phyloP scores from a whole-genome alignment of 345 rosid species.

The Melaleuca quinquenervia region DNA sequence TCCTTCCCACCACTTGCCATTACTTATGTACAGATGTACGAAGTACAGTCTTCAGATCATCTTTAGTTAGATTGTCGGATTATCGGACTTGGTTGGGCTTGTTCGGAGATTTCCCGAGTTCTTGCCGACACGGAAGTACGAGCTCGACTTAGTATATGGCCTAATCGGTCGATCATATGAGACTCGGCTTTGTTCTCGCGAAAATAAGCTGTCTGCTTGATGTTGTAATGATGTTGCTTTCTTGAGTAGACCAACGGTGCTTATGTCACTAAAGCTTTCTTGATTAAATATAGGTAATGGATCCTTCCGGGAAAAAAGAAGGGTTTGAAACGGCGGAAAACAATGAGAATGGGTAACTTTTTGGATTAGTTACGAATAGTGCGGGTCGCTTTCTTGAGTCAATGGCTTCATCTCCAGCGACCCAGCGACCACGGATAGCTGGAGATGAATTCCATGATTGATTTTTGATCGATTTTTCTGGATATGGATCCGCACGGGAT shows the following conservation, averaged over 20 bases:
- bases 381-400: neutral
- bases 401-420: neutral
- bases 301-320: neutral
- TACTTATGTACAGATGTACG: neutral
- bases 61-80: neutral
- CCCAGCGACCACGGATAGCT: no score
- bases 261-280: neutral
- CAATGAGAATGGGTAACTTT: neutral
- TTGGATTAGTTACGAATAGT: neutral
- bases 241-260: neutral
- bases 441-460: neutral
- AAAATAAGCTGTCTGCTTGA: neutral
- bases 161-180: neutral
- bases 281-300: neutral
- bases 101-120: neutral
- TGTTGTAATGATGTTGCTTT: neutral
- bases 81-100: neutral
- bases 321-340: neutral
- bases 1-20: neutral
- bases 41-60: neutral
- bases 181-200: neutral
- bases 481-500: neutral
- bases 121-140: neutral
- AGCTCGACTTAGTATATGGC: neutral
- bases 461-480: neutral